Base-by-base conservation (phyloP, 2,329 filamentous ascomycete species). In the Pseudocercospora ulei region DNA sequence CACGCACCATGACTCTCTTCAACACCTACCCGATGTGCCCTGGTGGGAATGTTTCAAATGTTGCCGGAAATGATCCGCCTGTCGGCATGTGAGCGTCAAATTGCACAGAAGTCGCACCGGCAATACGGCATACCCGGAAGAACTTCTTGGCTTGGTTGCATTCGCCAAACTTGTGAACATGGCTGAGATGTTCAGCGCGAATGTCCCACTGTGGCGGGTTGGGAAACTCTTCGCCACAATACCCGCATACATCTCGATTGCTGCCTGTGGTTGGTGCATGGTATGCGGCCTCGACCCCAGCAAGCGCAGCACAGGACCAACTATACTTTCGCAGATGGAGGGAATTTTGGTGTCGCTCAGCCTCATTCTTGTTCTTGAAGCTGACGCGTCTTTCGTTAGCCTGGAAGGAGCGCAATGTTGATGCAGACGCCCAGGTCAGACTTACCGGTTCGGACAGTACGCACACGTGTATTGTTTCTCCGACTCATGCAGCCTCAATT, bases 141-240 rank as follows among this genome's bases (percentile, higher is more conserved):
- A 98, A 98, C 62, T 96, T 96, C 70, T 98, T 98, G 51, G 82
- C 82, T 56, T 90, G 86, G 62, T 98, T 98, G 72, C 90, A 98
- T 65, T 96, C 90, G 47, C 86, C 78, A 60, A 94, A 98, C 60
- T 98, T 98, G 68, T 98, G 90, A 48, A 86, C 75, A 53, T 83
- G 80, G 56, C 86, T 87, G 38, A 98, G 67, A 65, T 98, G 90
- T 40, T 82, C 80, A 38, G 87, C 77, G 41, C 90, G 78, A 45
- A 76, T 71, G 36, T 93, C 82, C 87, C 87, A 95, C 57, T 96
- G 82, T 37, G 84, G 75, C 3, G 87, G 80, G 25, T 83, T 93
- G 13, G 78, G 62, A 50, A 96, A 98, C 52, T 96, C 88, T 44
- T 92, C 80, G 36, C 90, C 90, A 61, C 90, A 98, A 62, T 94